Conservation (phyloP, 176 grass and related monocot genomes). For the Eleusine coracana region DNA sequence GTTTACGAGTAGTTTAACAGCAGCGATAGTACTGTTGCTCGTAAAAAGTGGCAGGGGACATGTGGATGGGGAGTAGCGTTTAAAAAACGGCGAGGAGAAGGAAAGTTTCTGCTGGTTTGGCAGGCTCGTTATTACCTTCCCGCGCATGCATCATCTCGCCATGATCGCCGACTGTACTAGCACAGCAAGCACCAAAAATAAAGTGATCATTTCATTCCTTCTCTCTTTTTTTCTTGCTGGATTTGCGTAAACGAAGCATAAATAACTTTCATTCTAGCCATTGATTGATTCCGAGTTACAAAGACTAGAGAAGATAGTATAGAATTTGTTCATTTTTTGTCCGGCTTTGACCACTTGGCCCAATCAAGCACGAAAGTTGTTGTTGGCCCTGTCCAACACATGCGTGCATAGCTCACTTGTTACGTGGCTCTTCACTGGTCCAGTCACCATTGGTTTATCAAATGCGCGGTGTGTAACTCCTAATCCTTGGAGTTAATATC, state of each 20-base stretch:
- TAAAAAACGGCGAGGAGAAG: constrained; percentile 17
- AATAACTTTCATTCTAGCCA: neutral
- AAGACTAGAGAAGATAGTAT: neutral
- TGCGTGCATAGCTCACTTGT: neutral
- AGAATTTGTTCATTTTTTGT: neutral
- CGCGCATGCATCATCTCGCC: constrained; percentile 33
- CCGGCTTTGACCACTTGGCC: constrained; percentile 1
- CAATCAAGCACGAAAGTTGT: neutral
- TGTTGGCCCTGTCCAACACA: neutral
- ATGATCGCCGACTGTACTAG: constrained; percentile 49
- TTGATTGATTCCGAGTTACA: neutral
- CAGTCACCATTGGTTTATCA: neutral
- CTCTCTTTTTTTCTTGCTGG: neutral
- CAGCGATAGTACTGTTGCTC: neutral
- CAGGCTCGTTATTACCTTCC: constrained; percentile 30
- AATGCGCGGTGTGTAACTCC: neutral
- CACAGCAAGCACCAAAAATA: constrained; percentile 30
- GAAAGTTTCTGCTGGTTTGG: constrained; percentile 18
- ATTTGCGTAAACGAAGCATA: neutral
- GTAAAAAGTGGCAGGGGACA: constrained; percentile 39
- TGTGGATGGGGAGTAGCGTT: constrained; percentile 38
- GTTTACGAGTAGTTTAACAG: constrained; percentile 30
- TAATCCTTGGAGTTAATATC: neutral
- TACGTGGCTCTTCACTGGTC: constrained; percentile 6
- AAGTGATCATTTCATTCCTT: constrained; percentile 1